Percentiles rank a stretch among this genome's conserved stretches.
phyloP scores from a whole-genome alignment of 2,329 filamentous ascomycete species.

The Calonectria leucothoes region DNA sequence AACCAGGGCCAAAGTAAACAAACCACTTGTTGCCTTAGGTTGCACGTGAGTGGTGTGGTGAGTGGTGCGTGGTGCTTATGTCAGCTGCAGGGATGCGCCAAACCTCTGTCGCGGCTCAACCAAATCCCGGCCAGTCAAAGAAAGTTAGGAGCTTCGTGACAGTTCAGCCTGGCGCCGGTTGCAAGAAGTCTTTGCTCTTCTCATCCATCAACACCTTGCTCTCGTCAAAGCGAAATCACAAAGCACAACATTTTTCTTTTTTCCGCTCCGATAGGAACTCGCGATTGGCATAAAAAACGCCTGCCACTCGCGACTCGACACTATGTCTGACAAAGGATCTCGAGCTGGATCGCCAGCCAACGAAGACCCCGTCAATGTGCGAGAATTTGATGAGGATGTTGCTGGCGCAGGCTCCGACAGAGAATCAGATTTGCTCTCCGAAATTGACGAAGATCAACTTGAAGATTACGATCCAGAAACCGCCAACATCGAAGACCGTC shows the following conservation, averaged over 20 bases:
- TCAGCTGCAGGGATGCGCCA: slow-evolving; percentile 42
- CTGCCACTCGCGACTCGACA: slow-evolving; percentile 19
- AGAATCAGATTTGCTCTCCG: slow-evolving; percentile 71
- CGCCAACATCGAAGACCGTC: slow-evolving; percentile 71
- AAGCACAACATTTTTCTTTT: background rate
- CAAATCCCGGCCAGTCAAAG: slow-evolving; percentile 20
- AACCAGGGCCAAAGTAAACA: slow-evolving; percentile 51
- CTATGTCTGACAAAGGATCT: slow-evolving; percentile 62
- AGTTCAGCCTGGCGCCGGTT: background rate
- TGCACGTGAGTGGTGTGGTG: background rate
- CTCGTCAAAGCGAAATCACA: background rate
- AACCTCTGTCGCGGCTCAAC: slow-evolving; percentile 31
- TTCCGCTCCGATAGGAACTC: background rate
- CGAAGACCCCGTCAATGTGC: slow-evolving; percentile 49
- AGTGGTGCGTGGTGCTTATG: slow-evolving; percentile 43
- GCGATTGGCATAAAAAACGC: background rate
- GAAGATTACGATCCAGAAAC: slow-evolving; percentile 75
- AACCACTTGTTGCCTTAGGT: slow-evolving; percentile 43
- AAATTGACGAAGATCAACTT: slow-evolving; percentile 77
- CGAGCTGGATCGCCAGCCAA: slow-evolving; percentile 51
- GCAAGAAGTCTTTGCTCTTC: background rate
- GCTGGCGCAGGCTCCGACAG: slow-evolving; percentile 61
- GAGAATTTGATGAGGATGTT: slow-evolving; percentile 45
- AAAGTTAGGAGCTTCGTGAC: slow-evolving; percentile 25
- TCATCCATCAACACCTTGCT: background rate